Percentiles rank a stretch among this genome's conserved stretches.
phyloP scores from a whole-genome alignment of 1,284 basidiomycete species.

The Sanghuangporus weigelae region DNA sequence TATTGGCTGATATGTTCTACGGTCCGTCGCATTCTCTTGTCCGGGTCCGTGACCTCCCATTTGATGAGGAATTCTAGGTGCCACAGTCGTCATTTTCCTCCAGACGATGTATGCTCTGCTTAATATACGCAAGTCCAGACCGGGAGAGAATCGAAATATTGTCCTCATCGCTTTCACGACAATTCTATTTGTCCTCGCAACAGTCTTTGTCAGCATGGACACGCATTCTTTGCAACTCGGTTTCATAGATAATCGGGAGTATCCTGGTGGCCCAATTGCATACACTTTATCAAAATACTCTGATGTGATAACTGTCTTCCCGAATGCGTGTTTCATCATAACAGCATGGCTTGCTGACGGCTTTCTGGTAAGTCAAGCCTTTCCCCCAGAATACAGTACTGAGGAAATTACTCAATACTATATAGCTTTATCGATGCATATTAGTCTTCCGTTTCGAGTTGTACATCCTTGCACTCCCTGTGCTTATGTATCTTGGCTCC shows the following conservation, averaged over 20 bases:
- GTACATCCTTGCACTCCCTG: constrained; percentile 23
- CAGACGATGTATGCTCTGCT: background rate
- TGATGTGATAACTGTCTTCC: constrained; percentile 18
- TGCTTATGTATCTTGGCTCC: constrained; percentile 19
- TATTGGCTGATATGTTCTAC: background rate
- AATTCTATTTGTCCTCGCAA: background rate
- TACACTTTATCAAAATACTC: constrained; percentile 20
- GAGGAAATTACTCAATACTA: background rate
- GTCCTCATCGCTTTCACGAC: background rate
- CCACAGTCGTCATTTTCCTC: background rate
- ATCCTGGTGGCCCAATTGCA: constrained; percentile 21
- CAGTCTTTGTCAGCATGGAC: background rate
- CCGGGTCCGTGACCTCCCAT: background rate
- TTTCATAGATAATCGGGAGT: constrained; percentile 5
- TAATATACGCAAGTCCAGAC: background rate
- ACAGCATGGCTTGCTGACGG: constrained; percentile 25
- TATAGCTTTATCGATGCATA: constrained; percentile 25
- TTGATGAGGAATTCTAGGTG: background rate
- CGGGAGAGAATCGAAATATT: background rate
- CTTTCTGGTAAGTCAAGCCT: constrained; percentile 23
- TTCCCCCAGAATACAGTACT: too few relatives aligned
- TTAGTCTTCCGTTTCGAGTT: constrained; percentile 22
- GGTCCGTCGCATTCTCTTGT: background rate
- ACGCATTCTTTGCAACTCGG: background rate
- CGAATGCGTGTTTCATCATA: constrained; percentile 21